These are phyloP conservation scores for Alternaria arborescens DNA, from an alignment of 2,329 filamentous ascomycete genomes.

Conservation along the genomic window DNA sequence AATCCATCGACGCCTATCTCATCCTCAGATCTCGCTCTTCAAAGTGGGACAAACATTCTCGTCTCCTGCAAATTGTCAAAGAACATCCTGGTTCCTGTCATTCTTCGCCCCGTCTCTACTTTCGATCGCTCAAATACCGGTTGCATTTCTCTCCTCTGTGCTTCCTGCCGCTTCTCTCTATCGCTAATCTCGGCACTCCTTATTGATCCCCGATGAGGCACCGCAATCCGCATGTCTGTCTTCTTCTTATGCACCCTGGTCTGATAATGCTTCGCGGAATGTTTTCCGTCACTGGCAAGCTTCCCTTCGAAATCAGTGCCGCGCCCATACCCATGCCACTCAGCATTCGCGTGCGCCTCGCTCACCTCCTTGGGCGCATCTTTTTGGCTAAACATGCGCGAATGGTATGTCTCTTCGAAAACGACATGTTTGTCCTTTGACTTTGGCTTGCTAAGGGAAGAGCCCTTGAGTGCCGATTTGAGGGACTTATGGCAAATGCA, in stretches of 20 bases:
- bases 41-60: background rate
- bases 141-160: background rate
- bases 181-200: background rate
- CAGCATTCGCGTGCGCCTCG: background rate
- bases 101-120: background rate
- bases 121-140: background rate
- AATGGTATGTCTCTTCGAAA: background rate
- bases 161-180: background rate
- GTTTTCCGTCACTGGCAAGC: background rate
- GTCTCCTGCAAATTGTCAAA: background rate
- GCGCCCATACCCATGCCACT: background rate
- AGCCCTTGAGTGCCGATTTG: background rate
- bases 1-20: background rate
- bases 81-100: background rate
- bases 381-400: background rate
- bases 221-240: no score
- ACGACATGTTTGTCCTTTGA: background rate
- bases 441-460: background rate
- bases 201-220: background rate
- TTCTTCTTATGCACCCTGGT: background rate
- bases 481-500: background rate
- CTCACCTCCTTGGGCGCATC: background rate
- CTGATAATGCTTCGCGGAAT: background rate
- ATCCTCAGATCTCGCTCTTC: background rate
- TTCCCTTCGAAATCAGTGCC: background rate